Base-by-base conservation (phyloP, 2,329 filamentous ascomycete species). In the Fusarium chaquense region DNA sequence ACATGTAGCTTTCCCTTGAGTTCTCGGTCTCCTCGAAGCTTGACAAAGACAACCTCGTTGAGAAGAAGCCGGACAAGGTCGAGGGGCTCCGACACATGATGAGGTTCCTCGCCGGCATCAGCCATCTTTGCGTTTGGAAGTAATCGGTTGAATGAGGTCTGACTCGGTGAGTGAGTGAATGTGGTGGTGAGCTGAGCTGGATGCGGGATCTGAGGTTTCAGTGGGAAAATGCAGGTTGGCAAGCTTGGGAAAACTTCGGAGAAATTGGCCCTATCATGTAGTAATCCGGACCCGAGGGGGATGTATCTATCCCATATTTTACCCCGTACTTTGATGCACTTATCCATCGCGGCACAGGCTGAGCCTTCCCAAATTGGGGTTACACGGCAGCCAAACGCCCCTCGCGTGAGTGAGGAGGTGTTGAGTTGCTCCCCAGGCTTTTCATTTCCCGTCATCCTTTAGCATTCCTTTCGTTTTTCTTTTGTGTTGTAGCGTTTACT, bases 11-110 rank as follows among this genome's bases (percentile, higher is more conserved):
- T 90, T 70, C 96, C 96, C 83, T 97, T 96, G 71, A 99, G 86
- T 83, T 99, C 96, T 71, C 96, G 89, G 81, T 99, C 96, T 74
- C 96, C 96, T 77, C 96, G 89, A 71, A 99, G 87, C 87, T 98
- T 98, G 73, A 99, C 95, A 81, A 98, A 97, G 53, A 99, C 96
- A 46, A 96, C 89, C 82, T 99, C 96, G 80, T 98, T 95, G 49
- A 99, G 88, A 73, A 95, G 93, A 59, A 99, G 89, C 74, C 94
- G 93, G 73, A 99, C 96, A 43, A 99, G 90, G 81, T 98, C 96
- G 77, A 99, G 91, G 58, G 97, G 95, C 84, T 99, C 95, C 55
- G 94, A 90, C 60, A 94, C 92, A 60, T 92, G 87, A 73, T 86
- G 85, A 62, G 88, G 85, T 72, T 90, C 89, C 78, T 94, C 92